Conservation (phyloP, 2,329 filamentous ascomycete species). For the Diaporthe ilicicola region DNA sequence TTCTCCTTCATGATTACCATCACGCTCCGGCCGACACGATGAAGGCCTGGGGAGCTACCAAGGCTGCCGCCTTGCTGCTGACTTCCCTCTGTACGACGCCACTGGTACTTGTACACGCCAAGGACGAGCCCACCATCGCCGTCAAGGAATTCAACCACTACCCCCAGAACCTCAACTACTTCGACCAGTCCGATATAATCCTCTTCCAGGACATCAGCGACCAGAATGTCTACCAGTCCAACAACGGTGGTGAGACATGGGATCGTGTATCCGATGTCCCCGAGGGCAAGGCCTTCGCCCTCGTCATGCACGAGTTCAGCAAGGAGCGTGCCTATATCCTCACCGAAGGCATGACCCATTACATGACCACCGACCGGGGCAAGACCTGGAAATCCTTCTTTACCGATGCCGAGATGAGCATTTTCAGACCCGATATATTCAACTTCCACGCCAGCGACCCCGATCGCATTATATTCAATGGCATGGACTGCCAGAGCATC, state of each 20-base stretch:
- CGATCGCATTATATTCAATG: slow-evolving; percentile 86
- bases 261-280: slow-evolving; percentile 69
- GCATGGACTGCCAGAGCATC: slow-evolving; percentile 71
- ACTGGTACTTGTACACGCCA: slow-evolving; percentile 58
- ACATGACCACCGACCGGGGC: slow-evolving; percentile 83
- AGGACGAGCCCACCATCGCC: slow-evolving; percentile 72
- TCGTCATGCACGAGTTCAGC: slow-evolving; percentile 83
- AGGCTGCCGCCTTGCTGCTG: slow-evolving; percentile 61
- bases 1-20: slow-evolving; percentile 53
- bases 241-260: slow-evolving; percentile 85
- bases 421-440: slow-evolving; percentile 62
- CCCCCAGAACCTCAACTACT: slow-evolving; percentile 82
- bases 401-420: slow-evolving; percentile 65
- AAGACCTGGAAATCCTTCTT: slow-evolving; percentile 82
- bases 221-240: slow-evolving; percentile 77
- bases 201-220: slow-evolving; percentile 74
- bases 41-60: slow-evolving; percentile 59
- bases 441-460: slow-evolving; percentile 85
- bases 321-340: slow-evolving; percentile 81
- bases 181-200: slow-evolving; percentile 86
- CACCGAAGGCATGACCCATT: slow-evolving; percentile 75
- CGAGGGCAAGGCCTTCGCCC: slow-evolving; percentile 66
- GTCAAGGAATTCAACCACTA: slow-evolving; percentile 71
- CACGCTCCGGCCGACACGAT: slow-evolving; percentile 54
- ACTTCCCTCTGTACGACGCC: slow-evolving; percentile 50